Evolutionary conservation across 1,139 yeast genomes (phyloP).

Genomic region (Torulaspora globosa): DNA sequence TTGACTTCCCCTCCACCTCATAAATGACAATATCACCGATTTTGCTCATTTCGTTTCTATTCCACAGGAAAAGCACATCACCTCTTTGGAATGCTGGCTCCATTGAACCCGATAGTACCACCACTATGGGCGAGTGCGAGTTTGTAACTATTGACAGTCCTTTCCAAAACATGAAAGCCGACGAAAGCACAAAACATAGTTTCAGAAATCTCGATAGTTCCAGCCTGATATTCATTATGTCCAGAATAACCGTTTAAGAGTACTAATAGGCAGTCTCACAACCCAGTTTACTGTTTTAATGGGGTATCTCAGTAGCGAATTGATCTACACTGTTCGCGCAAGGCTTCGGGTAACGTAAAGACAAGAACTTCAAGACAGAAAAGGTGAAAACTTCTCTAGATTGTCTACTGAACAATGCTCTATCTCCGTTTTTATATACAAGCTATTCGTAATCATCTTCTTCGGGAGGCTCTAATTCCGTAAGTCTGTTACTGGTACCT

Average conservation of each 20-base stretch:
- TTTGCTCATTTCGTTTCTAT: constrained; percentile 58
- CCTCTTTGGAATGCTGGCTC: constrained; percentile 99
- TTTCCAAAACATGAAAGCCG: constrained; percentile 93
- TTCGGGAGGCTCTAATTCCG: constrained; percentile 2
- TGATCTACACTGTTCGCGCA: background rate
- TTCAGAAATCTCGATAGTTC: constrained; percentile 56
- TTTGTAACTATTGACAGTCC: constrained; percentile 71
- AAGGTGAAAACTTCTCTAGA: background rate
- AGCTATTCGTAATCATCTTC: background rate
- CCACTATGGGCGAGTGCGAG: constrained; percentile 92
- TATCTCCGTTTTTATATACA: background rate
- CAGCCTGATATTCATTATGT: constrained; percentile 39
- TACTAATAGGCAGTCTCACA: background rate
- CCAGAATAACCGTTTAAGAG: background rate
- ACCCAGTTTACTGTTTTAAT: background rate
- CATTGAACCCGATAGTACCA: constrained; percentile 96
- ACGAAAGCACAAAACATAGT: constrained; percentile 72
- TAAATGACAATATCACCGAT: constrained; percentile 99
- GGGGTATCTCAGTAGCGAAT: background rate
- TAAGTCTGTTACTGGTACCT: constrained; percentile 5
- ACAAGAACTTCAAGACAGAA: background rate
- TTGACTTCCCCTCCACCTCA: constrained; percentile 70
- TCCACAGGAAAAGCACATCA: constrained; percentile 88
- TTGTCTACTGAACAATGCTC: no score
- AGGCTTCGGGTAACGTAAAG: constrained; percentile 1